phyloP scores from a whole-genome alignment of 805 yeast genomes.

The Zygoascus flipseniorum region DNA sequence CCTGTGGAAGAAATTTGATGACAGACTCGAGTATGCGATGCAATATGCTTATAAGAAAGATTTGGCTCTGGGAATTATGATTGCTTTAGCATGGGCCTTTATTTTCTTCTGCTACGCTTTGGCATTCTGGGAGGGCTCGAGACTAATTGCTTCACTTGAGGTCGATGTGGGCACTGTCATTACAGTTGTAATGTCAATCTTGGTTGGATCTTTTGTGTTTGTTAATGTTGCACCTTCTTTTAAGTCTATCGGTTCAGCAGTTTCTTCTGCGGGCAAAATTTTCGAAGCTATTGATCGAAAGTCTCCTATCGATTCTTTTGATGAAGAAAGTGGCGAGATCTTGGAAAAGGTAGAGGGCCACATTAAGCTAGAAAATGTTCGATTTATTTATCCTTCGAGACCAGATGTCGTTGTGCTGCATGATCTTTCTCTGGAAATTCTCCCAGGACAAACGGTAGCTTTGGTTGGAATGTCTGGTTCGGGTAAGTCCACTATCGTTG shows the following conservation, averaged over 20 bases:
- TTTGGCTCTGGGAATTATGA: constrained; percentile 28
- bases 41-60: constrained; percentile 20
- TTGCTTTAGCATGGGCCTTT: constrained; percentile 32
- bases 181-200: constrained; percentile 31
- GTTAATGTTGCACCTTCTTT: constrained; percentile 33
- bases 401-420: constrained; percentile 78
- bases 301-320: constrained; percentile 30
- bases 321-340: constrained; percentile 23
- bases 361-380: constrained; percentile 72
- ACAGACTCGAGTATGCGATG: constrained; percentile 24
- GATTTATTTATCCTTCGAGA: constrained; percentile 68
- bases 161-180: constrained; percentile 28
- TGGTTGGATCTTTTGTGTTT: constrained; percentile 36
- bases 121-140: constrained; percentile 37
- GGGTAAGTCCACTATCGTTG: constrained; percentile 86
- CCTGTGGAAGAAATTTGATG: constrained; percentile 25
- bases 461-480: constrained; percentile 95
- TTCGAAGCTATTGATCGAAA: constrained; percentile 24
- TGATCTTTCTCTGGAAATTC: constrained; percentile 68
- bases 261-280: constrained; percentile 29
- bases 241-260: constrained; percentile 37
- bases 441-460: constrained; percentile 87
- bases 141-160: constrained; percentile 25
- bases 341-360: constrained; percentile 36
- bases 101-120: constrained; percentile 33